Evolutionary conservation across 169 alveolate genomes (phyloP).

Genomic region (Cryptosporidium tyzzeri): DNA sequence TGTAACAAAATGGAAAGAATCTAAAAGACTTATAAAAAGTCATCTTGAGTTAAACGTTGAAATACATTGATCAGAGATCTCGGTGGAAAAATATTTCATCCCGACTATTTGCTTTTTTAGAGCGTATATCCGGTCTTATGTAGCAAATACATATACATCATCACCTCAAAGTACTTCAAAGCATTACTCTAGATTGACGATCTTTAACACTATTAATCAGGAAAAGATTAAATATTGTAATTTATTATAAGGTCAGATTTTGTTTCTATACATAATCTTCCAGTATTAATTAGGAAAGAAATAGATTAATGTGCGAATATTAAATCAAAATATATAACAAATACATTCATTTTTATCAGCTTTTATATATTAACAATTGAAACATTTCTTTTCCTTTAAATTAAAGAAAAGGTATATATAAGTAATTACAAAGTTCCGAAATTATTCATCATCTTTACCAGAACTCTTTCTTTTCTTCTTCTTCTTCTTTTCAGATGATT

Average conservation of each 20-base stretch:
- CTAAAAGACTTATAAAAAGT: background rate
- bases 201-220: too few relatives aligned
- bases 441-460: background rate
- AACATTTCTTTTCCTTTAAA: conserved; percentile 22
- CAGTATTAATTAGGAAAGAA: conserved; percentile 38
- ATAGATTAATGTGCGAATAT: conserved; percentile 21
- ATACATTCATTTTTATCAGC: background rate
- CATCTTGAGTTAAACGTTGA: background rate
- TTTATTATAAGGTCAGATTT: too few relatives aligned
- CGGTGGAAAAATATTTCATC: conserved; percentile 63
- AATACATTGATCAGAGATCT: conserved; percentile 73
- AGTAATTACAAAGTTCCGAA: background rate
- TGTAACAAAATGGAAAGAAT: background rate
- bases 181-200: background rate
- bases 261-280: background rate
- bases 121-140: conserved; percentile 24
- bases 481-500: conserved; percentile 9
- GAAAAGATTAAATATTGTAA: too few relatives aligned
- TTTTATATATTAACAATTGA: background rate
- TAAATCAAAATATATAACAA: background rate
- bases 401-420: too few relatives aligned
- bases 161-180: conserved; percentile 36
- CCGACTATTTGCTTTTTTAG: background rate
- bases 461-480: conserved; percentile 11
- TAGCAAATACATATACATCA: conserved; percentile 34